These are phyloP conservation scores for Ceratobasidium theobromae DNA, from an alignment of 1,284 basidiomycete genomes.

Conservation along the genomic window DNA sequence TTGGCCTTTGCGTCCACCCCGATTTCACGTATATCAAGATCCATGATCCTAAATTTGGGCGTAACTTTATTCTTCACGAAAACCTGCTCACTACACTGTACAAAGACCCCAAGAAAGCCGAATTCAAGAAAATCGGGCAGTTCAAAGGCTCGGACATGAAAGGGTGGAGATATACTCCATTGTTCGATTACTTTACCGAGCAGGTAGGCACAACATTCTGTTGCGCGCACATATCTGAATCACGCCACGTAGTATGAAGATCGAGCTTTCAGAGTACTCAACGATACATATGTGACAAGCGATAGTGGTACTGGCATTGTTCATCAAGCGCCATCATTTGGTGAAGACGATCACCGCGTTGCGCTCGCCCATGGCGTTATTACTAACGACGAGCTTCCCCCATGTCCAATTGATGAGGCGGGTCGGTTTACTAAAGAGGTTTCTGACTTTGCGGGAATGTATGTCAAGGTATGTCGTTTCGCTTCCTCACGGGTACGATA, in stretches of 20 bases:
- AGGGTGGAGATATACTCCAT: conserved; percentile 93
- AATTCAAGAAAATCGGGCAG: conserved; percentile 87
- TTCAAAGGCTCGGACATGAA: conserved; percentile 93
- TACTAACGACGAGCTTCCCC: conserved; percentile 85
- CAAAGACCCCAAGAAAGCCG: conserved; percentile 98
- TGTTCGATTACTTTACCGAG: conserved; percentile 96
- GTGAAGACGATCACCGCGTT: conserved; percentile 98
- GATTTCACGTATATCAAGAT: conserved; percentile 98
- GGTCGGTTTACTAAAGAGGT: conserved; percentile 90
- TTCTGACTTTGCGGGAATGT: conserved; percentile 83
- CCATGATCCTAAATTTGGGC: conserved; percentile 83
- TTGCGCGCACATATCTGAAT: not conserved
- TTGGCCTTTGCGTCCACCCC: conserved; percentile 94
- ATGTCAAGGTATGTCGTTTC: conserved; percentile 73
- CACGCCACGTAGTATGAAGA: conserved; percentile 70
- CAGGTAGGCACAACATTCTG: conserved; percentile 53
- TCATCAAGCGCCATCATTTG: conserved; percentile 97
- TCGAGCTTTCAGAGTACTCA: conserved; percentile 86
- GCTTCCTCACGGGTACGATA: not conserved
- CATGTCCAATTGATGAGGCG: conserved; percentile 91
- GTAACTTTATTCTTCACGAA: conserved; percentile 94
- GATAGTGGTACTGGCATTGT: conserved; percentile 97
- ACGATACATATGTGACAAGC: conserved; percentile 92
- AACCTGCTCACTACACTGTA: conserved; percentile 86
- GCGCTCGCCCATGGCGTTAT: conserved; percentile 83